phyloP scores from a whole-genome alignment of 768 basidiomycete species.

The Chalciporus pseudorubinellus region DNA sequence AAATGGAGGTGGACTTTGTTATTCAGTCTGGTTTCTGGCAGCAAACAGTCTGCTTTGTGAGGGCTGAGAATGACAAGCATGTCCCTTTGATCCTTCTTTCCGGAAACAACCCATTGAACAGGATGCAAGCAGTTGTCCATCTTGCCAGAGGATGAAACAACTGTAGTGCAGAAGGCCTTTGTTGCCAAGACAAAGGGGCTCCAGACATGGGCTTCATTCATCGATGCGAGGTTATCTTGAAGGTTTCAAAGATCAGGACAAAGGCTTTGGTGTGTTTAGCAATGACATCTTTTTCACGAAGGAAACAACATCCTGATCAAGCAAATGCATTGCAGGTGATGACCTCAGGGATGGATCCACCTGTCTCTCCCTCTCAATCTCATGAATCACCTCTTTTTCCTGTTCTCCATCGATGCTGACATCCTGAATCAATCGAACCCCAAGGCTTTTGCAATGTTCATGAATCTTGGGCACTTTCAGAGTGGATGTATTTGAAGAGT shows the following conservation, averaged over 20 bases:
- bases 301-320: neutral
- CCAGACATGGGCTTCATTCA: constrained; percentile 2
- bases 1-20: constrained; percentile 5
- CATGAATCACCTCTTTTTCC: constrained; percentile 43
- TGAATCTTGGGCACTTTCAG: constrained; percentile 18
- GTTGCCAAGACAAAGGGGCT: constrained; percentile 5
- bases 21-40: constrained; percentile 35
- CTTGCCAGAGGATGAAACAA: neutral
- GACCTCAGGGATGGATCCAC: neutral
- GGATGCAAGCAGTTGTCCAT: constrained; percentile 9
- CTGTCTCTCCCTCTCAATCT: constrained; percentile 29
- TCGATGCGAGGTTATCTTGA: neutral
- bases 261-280: neutral
- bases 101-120: constrained; percentile 5
- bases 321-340: neutral
- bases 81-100: neutral
- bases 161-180: neutral
- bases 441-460: constrained; percentile 28
- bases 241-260: neutral
- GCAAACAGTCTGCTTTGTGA: constrained; percentile 36
- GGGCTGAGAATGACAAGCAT: constrained; percentile 40
- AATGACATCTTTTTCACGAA: constrained; percentile 2
- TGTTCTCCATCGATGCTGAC: constrained; percentile 44
- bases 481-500: constrained; percentile 3
- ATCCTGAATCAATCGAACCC: constrained; percentile 20